These are phyloP conservation scores for Vigna nakashimae DNA, from an alignment of 306 rosid species.

Conservation along the genomic window DNA sequence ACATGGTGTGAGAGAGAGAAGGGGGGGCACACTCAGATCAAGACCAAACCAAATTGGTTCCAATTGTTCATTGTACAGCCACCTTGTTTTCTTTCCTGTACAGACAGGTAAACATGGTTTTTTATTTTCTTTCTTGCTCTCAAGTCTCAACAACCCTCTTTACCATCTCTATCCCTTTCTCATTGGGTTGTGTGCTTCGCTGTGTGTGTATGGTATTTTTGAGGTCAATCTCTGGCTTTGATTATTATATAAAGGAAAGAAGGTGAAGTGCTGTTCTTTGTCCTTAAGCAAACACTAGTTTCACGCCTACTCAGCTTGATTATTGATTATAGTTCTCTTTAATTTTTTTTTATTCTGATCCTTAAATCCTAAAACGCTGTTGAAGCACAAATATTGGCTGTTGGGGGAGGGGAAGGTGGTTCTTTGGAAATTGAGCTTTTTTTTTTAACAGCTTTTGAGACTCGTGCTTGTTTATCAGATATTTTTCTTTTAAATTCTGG, in stretches of 20 bases:
- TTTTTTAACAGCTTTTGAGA: slow-evolving; percentile 79
- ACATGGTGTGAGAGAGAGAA: slow-evolving; percentile 25
- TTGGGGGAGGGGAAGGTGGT: slow-evolving; percentile 51
- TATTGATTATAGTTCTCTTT: slow-evolving; percentile 47
- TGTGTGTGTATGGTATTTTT: slow-evolving; percentile 60
- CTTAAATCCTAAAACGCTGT: slow-evolving; percentile 36
- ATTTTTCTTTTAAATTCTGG: slow-evolving; percentile 53
- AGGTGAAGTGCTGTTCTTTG: slow-evolving; percentile 78
- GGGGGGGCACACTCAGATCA: slow-evolving; percentile 42
- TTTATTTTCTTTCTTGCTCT: not conserved
- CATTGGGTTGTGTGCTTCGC: slow-evolving; percentile 68
- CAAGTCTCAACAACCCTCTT: slow-evolving; percentile 35
- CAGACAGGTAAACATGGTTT: slow-evolving; percentile 61
- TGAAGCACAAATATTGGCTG: slow-evolving; percentile 51
- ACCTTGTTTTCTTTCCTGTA: slow-evolving; percentile 44
- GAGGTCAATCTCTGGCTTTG: slow-evolving; percentile 59
- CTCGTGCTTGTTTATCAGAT: slow-evolving; percentile 73
- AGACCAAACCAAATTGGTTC: slow-evolving; percentile 42
- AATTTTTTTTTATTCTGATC: slow-evolving; percentile 53
- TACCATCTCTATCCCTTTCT: slow-evolving; percentile 41
- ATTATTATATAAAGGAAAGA: slow-evolving; percentile 64
- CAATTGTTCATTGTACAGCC: slow-evolving; percentile 54
- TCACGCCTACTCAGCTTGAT: slow-evolving; percentile 75
- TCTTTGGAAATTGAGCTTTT: slow-evolving; percentile 74
- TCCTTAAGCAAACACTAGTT: slow-evolving; percentile 59